Percentiles rank a stretch among this genome's conserved stretches.
Evolutionary conservation across 192 early-diverging fungal species (phyloP).

Genomic region (Umbelopsis sp.): DNA sequence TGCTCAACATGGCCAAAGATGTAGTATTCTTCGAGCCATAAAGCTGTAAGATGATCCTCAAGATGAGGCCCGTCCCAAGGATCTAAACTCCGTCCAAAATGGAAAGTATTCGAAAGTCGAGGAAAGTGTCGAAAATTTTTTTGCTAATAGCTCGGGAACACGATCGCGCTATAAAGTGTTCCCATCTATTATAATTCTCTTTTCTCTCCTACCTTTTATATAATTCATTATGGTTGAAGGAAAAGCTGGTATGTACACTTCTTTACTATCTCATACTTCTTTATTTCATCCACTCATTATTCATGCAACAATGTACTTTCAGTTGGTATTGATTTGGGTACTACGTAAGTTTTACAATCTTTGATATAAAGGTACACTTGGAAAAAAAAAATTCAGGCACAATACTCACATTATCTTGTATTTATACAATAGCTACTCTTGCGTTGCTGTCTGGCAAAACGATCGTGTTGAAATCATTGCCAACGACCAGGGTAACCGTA

Average conservation of each 20-base stretch:
- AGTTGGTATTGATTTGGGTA: conserved; percentile 46
- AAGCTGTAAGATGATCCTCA: too few relatives aligned
- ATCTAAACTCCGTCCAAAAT: background rate
- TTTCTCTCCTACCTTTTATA: background rate
- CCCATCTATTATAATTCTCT: background rate
- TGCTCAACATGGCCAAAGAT: too few relatives aligned
- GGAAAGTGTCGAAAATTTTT: conserved; percentile 16
- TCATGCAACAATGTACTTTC: background rate
- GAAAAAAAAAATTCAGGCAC: too few relatives aligned
- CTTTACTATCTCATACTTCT: background rate
- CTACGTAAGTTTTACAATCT: conserved; percentile 57
- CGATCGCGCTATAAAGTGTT: conserved; percentile 19
- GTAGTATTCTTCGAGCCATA: too few relatives aligned
- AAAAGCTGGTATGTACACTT: conserved; percentile 16
- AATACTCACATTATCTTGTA: background rate
- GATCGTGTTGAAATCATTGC: conserved; percentile 95
- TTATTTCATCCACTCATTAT: background rate
- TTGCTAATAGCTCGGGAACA: background rate
- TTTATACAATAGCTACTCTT: background rate
- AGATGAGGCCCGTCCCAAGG: too few relatives aligned
- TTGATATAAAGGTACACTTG: too few relatives aligned
- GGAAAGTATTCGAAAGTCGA: conserved; percentile 14
- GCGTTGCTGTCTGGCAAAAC: conserved; percentile 72
- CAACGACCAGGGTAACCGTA: conserved; percentile 99
- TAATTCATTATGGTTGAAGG: conserved; percentile 13